Evolutionary conservation across 345 rosid species (phyloP).

Genomic region (Brassica cretica): DNA sequence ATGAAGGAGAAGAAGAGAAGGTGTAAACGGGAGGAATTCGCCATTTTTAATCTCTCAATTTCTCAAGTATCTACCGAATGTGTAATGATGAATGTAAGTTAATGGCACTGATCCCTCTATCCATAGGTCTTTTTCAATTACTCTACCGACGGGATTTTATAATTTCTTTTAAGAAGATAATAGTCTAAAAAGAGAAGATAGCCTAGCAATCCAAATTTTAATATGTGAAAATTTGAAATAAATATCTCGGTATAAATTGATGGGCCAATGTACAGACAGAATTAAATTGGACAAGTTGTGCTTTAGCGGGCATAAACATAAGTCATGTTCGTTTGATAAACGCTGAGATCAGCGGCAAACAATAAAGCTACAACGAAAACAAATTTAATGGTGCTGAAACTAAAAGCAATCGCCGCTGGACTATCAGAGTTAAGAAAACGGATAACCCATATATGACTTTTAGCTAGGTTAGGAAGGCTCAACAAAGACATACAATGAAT

Average conservation of each 20-base stretch:
- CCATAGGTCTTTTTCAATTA: conserved; percentile 6
- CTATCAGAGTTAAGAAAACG: not conserved
- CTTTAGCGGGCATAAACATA: not conserved
- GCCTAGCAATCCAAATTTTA: not conserved
- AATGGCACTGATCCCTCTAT: conserved; percentile 1
- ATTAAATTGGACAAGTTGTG: not conserved
- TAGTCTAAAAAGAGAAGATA: not conserved
- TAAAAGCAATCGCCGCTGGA: too few species aligned
- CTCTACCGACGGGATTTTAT: too few species aligned
- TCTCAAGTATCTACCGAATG: not conserved
- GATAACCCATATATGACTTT: not conserved
- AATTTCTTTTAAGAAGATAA: not conserved
- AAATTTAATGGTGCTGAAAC: too few species aligned
- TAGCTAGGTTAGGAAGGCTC: not conserved
- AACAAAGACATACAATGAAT: not conserved
- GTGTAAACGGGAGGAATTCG: not conserved
- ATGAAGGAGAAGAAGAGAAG: conserved; percentile 29
- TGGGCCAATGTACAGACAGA: not conserved
- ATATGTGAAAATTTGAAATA: not conserved
- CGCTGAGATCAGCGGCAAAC: too few species aligned
- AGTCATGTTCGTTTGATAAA: not conserved
- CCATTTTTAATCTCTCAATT: conserved; percentile 14
- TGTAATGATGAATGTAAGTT: not conserved
- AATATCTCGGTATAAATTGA: not conserved
- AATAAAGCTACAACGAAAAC: too few species aligned